Evolutionary conservation across 2,329 filamentous ascomycete genomes (phyloP).

Genomic region (Sporothrix schenckii): DNA sequence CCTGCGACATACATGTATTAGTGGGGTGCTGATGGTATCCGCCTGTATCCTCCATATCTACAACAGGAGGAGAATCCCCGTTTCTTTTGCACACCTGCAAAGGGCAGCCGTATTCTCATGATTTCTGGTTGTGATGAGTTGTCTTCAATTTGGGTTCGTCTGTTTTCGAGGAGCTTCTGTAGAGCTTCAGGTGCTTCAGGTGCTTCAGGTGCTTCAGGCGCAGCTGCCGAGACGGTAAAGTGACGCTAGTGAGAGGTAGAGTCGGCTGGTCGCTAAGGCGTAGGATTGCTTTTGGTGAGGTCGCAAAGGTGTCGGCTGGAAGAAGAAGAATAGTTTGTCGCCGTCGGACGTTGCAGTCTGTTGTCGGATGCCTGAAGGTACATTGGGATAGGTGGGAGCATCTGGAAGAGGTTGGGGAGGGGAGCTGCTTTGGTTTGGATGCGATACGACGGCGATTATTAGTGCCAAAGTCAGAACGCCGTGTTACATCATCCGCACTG

Average conservation of each 20-base stretch:
- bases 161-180: neutral
- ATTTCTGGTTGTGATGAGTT: neutral
- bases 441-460: slow-evolving; percentile 7
- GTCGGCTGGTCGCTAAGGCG: neutral
- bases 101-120: slow-evolving; percentile 86
- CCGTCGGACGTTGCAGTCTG: neutral
- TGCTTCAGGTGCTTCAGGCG: neutral
- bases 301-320: neutral
- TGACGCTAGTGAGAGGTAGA: neutral
- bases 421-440: slow-evolving; percentile 15
- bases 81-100: slow-evolving; percentile 68
- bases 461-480: neutral
- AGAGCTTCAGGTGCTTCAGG: slow-evolving; percentile 7
- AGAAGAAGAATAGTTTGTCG: neutral
- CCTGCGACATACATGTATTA: slow-evolving; percentile 49
- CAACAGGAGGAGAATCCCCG: neutral
- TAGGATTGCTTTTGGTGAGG: neutral
- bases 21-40: neutral
- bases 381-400: neutral
- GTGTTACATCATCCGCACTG: slow-evolving; percentile 25
- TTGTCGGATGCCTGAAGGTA: neutral
- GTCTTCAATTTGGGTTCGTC: slow-evolving; percentile 34
- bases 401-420: slow-evolving; percentile 5
- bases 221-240: neutral
- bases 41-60: neutral